phyloP scores from a whole-genome alignment of 108 stramenopile genomes.

The Cyclotella sp. region DNA sequence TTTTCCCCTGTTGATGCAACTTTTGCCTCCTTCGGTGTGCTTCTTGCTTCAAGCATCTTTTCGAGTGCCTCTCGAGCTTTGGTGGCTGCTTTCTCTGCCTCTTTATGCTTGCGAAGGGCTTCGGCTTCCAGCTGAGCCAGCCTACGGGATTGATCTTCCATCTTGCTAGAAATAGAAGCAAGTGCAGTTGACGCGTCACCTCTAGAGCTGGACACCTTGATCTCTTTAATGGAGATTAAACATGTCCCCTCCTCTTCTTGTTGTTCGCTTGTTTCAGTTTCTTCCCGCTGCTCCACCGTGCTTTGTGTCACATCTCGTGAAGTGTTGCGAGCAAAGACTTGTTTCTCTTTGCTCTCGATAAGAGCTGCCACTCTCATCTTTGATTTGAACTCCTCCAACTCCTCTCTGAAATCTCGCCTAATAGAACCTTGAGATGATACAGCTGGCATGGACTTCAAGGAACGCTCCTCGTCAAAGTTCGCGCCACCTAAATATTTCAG shows the following conservation, averaged over 20 bases:
- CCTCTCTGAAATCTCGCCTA: background rate
- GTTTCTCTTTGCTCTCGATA: background rate
- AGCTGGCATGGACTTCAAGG: background rate
- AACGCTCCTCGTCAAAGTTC: background rate
- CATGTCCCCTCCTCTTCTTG: background rate
- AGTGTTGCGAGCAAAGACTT: background rate
- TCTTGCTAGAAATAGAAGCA: conserved; percentile 13
- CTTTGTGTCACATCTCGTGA: background rate
- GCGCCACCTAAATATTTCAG: background rate
- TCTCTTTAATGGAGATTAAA: conserved; percentile 2
- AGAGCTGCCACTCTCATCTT: background rate
- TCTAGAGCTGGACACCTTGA: background rate
- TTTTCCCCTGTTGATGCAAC: background rate
- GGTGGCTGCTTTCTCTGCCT: conserved; percentile 33
- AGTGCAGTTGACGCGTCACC: background rate
- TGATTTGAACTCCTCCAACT: background rate
- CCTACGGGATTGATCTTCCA: conserved; percentile 2
- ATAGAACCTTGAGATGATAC: background rate
- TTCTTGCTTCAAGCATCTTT: conserved; percentile 24
- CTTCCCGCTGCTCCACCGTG: background rate
- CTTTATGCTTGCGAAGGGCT: conserved; percentile 35
- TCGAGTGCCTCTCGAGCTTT: conserved; percentile 35
- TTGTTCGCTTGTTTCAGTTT: background rate
- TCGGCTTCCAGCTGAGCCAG: conserved; percentile 37
- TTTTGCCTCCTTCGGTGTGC: background rate